These are phyloP conservation scores for Tricholoma terreum DNA, from an alignment of 768 basidiomycete species.

Conservation along the genomic window DNA sequence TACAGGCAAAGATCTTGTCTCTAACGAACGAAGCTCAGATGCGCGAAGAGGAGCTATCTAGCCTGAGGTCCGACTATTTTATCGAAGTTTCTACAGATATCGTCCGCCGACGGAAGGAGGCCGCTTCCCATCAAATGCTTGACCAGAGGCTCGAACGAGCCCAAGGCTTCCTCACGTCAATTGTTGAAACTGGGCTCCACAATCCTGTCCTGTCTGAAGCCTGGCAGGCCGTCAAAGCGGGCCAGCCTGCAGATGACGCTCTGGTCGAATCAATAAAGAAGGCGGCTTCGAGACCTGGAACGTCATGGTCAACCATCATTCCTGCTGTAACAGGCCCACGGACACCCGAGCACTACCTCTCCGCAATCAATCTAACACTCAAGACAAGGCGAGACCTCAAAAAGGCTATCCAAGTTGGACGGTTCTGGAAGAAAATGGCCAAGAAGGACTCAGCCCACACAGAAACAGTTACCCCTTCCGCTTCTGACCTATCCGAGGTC, in stretches of 20 bases:
- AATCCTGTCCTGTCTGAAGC: slow-evolving; percentile 31
- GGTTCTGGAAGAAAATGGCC: slow-evolving; percentile 39
- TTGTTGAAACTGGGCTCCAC: slow-evolving; percentile 35
- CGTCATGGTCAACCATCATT: slow-evolving; percentile 43
- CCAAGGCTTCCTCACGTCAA: slow-evolving; percentile 33
- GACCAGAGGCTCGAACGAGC: slow-evolving; percentile 28
- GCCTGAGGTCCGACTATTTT: slow-evolving; percentile 25
- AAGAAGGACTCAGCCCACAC: slow-evolving; percentile 16
- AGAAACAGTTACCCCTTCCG: slow-evolving; percentile 16
- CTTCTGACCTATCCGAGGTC: slow-evolving; percentile 14
- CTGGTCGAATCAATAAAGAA: slow-evolving; percentile 42
- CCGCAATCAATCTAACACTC: slow-evolving; percentile 31
- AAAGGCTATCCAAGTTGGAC: slow-evolving; percentile 29
- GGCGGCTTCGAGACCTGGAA: slow-evolving; percentile 35
- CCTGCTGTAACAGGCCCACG: slow-evolving; percentile 30
- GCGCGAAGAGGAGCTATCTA: slow-evolving; percentile 24
- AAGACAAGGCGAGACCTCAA: slow-evolving; percentile 29
- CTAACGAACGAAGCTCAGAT: slow-evolving; percentile 23
- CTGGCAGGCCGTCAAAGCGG: slow-evolving; percentile 25
- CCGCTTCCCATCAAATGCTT: slow-evolving; percentile 25
- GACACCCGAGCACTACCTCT: slow-evolving; percentile 30
- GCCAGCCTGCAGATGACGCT: slow-evolving; percentile 36
- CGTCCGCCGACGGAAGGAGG: slow-evolving; percentile 16
- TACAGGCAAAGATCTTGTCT: slow-evolving; percentile 17
- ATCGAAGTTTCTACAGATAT: slow-evolving; percentile 25